Percentiles rank a stretch among this genome's conserved stretches.
These are phyloP conservation scores for Fusarium anthophilum DNA, from an alignment of 2,329 filamentous ascomycete genomes.

Conservation along the genomic window DNA sequence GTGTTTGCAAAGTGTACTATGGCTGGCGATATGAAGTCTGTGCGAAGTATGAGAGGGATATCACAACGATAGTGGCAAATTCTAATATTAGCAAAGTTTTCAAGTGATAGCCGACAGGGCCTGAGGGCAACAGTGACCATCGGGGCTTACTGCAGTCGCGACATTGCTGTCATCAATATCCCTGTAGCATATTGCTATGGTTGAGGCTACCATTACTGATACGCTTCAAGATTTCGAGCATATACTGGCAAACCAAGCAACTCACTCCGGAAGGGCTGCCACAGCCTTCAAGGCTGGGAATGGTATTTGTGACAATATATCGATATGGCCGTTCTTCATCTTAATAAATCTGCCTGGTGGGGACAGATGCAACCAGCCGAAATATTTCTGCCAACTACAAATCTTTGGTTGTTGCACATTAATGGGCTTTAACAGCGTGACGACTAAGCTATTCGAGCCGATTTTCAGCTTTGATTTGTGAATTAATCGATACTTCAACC, in stretches of 20 bases:
- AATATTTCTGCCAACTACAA: slow-evolving; percentile 1
- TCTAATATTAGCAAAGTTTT: slow-evolving; percentile 24
- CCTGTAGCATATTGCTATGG: slow-evolving; percentile 1
- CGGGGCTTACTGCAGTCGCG: slow-evolving; percentile 16
- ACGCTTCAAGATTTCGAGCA: background rate
- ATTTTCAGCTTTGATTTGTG: background rate
- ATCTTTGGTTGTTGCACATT: slow-evolving; percentile 14
- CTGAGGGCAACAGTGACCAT: background rate
- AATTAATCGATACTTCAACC: background rate
- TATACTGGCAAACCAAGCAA: background rate
- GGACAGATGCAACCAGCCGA: slow-evolving; percentile 17
- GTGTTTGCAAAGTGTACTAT: slow-evolving; percentile 10
- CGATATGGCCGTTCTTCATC: slow-evolving; percentile 3
- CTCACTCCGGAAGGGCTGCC: background rate
- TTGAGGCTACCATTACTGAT: background rate
- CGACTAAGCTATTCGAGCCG: background rate
- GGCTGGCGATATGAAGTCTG: slow-evolving; percentile 2
- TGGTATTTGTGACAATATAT: background rate
- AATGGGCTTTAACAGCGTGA: slow-evolving; percentile 26
- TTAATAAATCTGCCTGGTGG: slow-evolving; percentile 6
- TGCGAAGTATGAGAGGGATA: slow-evolving; percentile 17
- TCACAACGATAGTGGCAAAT: slow-evolving; percentile 35
- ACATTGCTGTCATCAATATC: slow-evolving; percentile 24
- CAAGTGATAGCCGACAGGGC: slow-evolving; percentile 22
- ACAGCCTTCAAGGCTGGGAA: background rate